These are phyloP conservation scores for Xylaria nigripes DNA, from an alignment of 495 filamentous ascomycete species.

Conservation along the genomic window DNA sequence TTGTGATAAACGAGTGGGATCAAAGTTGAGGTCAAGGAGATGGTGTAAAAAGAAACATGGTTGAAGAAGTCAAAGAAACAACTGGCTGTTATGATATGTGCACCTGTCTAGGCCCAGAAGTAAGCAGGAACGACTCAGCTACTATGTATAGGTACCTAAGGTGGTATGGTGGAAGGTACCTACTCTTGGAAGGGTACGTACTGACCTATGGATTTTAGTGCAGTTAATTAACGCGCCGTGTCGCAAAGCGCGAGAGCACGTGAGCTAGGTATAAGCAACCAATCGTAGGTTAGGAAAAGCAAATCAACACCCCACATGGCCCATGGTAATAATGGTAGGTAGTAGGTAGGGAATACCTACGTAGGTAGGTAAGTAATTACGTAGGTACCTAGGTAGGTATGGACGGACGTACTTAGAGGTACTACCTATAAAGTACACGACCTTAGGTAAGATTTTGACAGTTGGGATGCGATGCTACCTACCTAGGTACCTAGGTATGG, in stretches of 20 bases:
- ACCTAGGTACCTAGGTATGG: no score
- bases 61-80: no score
- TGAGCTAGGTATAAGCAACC: background rate
- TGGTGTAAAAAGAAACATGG: no score
- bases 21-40: background rate
- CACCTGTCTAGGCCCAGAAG: background rate
- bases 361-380: background rate
- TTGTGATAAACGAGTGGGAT: no score
- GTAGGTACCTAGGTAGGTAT: background rate
- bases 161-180: background rate
- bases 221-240: constrained; percentile 3
- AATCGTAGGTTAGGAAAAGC: background rate
- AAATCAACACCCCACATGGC: background rate
- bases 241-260: constrained; percentile 8
- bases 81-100: background rate
- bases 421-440: no score
- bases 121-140: background rate
- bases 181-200: background rate
- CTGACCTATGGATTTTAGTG: background rate
- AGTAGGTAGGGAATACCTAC: no score
- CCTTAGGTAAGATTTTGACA: no score
- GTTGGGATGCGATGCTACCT: no score
- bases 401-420: no score
- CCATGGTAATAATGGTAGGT: background rate
- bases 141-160: background rate